phyloP scores from a whole-genome alignment of 2,329 filamentous ascomycete genomes.

The Beauveria sp. region DNA sequence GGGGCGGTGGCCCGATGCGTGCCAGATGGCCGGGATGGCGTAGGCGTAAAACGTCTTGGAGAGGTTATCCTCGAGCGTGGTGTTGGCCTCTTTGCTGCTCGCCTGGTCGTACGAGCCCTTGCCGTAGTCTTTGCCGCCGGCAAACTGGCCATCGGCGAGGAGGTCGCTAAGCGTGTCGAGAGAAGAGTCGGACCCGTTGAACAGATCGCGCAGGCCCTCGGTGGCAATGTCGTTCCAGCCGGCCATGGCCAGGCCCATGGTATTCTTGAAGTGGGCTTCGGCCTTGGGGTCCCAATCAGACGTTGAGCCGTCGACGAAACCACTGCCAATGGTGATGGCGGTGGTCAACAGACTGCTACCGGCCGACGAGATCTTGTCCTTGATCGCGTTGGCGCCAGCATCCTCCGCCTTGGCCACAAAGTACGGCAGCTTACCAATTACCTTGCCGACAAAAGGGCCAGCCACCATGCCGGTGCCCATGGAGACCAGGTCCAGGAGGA shows the following conservation, averaged over 20 bases:
- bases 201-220: conserved; percentile 14
- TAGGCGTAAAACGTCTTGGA: conserved; percentile 22
- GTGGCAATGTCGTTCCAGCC: neutral
- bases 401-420: neutral
- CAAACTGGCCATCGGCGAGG: conserved; percentile 23
- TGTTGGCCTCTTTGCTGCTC: neutral
- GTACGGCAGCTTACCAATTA: conserved; percentile 1
- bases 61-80: conserved; percentile 12
- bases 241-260: neutral
- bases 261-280: neutral
- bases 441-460: conserved; percentile 21
- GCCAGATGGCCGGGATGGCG: conserved; percentile 26
- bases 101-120: neutral
- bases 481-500: conserved; percentile 23
- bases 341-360: neutral
- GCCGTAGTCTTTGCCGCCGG: conserved; percentile 13
- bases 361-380: neutral
- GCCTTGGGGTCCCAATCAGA: neutral
- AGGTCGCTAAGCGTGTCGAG: conserved; percentile 17
- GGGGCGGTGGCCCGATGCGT: conserved; percentile 16
- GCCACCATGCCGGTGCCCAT: conserved; percentile 19
- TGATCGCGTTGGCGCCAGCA: neutral
- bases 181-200: conserved; percentile 18
- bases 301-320: neutral
- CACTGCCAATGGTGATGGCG: neutral